Conservation (phyloP, 208 protist species). For the Crithidia mellificae region DNA sequence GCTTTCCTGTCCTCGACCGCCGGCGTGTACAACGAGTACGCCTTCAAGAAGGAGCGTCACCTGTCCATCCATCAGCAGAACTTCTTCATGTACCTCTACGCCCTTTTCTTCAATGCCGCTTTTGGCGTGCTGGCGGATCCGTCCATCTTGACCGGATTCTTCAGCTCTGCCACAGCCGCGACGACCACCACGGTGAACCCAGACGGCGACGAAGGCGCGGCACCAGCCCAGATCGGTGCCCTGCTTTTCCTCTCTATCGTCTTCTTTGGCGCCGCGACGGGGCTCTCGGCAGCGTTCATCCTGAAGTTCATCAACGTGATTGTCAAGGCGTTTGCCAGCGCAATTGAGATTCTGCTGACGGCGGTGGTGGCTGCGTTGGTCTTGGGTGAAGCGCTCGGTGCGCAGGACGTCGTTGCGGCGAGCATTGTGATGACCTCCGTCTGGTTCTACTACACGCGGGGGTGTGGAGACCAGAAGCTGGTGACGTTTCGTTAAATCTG, state of each 20-base stretch:
- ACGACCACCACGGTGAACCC: not conserved
- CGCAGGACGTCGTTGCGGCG: conserved; percentile 45
- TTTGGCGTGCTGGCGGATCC: conserved; percentile 44
- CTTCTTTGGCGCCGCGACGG: conserved; percentile 44
- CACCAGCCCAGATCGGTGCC: not conserved
- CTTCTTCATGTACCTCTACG: conserved; percentile 84
- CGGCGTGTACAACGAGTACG: conserved; percentile 78
- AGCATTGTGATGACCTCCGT: conserved; percentile 54
- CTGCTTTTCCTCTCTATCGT: conserved; percentile 48
- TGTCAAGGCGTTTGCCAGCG: conserved; percentile 70
- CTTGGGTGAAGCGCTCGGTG: conserved; percentile 50
- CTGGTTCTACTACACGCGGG: conserved; percentile 55
- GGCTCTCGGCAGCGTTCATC: conserved; percentile 66
- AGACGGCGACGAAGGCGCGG: not conserved
- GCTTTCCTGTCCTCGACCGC: conserved; percentile 56
- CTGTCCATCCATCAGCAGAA: conserved; percentile 79
- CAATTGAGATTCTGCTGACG: conserved; percentile 67
- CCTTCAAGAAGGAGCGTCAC: conserved; percentile 57
- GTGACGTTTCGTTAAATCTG: conserved; percentile 5
- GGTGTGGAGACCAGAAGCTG: conserved; percentile 15
- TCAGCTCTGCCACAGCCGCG: not conserved
- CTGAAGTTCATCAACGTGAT: conserved; percentile 83
- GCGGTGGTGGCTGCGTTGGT: conserved; percentile 34
- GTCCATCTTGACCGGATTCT: conserved; percentile 12
- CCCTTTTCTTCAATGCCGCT: conserved; percentile 67